phyloP scores from a whole-genome alignment of 352 stramenopile genomes.

The Globisporangium spiculum region DNA sequence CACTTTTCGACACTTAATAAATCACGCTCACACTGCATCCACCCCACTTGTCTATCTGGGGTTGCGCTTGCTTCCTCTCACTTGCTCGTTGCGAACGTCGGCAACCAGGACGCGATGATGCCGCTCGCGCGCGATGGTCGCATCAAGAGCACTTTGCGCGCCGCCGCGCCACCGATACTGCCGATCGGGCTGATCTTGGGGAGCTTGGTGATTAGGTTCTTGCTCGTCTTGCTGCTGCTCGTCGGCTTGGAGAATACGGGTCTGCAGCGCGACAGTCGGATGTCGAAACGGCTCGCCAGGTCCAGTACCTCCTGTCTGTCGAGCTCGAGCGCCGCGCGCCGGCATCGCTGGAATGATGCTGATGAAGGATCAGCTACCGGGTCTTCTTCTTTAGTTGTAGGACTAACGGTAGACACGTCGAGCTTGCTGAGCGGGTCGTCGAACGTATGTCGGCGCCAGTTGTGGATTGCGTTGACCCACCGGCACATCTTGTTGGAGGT shows the following conservation, averaged over 20 bases:
- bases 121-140: constrained; percentile 17
- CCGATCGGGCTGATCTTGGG: constrained; percentile 18
- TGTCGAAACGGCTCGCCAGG: constrained; percentile 46
- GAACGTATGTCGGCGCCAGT: constrained; percentile 69
- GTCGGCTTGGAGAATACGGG: not conserved
- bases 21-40: not conserved
- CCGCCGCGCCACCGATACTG: constrained; percentile 14
- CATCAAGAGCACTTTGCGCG: constrained; percentile 19
- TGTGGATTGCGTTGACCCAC: constrained; percentile 71
- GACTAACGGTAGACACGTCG: not conserved
- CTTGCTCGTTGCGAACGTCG: constrained; percentile 9
- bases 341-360: constrained; percentile 16
- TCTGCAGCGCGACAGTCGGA: constrained; percentile 27
- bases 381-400: constrained; percentile 5
- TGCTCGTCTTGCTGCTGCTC: constrained; percentile 8
- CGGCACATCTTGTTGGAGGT: constrained; percentile 52
- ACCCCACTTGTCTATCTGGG: not conserved
- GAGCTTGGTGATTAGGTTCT: constrained; percentile 19
- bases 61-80: not conserved
- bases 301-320: constrained; percentile 17
- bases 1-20: not conserved
- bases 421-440: constrained; percentile 40
- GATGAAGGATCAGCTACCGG: constrained; percentile 18
- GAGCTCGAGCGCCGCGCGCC: constrained; percentile 20
- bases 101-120: constrained; percentile 35